Percentiles rank a stretch among this genome's conserved stretches.
Evolutionary conservation across 441 rosid species (phyloP).

Genomic region (Pelargonium fulgidum): DNA sequence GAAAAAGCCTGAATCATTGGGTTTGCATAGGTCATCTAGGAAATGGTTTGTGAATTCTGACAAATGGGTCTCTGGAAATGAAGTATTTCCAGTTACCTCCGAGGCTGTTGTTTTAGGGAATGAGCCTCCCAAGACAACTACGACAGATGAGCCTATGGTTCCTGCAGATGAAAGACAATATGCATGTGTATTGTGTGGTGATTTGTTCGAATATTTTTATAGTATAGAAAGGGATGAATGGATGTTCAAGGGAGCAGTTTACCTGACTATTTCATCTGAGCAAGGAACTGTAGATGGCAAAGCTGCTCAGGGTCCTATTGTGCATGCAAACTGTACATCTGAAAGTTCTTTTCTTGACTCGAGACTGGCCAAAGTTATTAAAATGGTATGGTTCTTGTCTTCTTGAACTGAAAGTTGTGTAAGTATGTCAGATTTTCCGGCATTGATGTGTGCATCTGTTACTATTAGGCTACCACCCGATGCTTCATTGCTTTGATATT

Average conservation of each 20-base stretch:
- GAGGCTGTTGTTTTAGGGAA: slow-evolving; percentile 28
- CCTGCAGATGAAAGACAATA: slow-evolving; percentile 77
- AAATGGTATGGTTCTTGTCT: slow-evolving; percentile 43
- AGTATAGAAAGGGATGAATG: slow-evolving; percentile 48
- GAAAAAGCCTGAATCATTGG: slow-evolving; percentile 37
- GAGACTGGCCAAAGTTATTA: slow-evolving; percentile 38
- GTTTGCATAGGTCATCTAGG: slow-evolving; percentile 31
- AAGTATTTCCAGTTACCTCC: slow-evolving; percentile 30
- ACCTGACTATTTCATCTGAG: slow-evolving; percentile 32
- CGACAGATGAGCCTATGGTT: slow-evolving; percentile 43
- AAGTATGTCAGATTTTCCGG: not conserved
- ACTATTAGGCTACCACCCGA: not conserved
- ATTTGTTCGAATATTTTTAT: slow-evolving; percentile 78
- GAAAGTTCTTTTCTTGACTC: slow-evolving; percentile 46
- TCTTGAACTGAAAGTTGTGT: slow-evolving; percentile 8
- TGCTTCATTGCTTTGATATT: not conserved
- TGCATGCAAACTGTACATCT: slow-evolving; percentile 59
- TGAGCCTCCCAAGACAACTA: slow-evolving; percentile 28
- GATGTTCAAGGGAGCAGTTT: slow-evolving; percentile 76
- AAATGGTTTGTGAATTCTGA: slow-evolving; percentile 61
- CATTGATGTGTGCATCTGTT: not conserved
- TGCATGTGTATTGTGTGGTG: slow-evolving; percentile 87
- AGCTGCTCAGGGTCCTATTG: slow-evolving; percentile 46
- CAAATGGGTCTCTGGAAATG: slow-evolving; percentile 60
- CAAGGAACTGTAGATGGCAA: slow-evolving; percentile 26